Base-by-base conservation (phyloP, 345 rosid species). In the Syzygium aqueum region DNA sequence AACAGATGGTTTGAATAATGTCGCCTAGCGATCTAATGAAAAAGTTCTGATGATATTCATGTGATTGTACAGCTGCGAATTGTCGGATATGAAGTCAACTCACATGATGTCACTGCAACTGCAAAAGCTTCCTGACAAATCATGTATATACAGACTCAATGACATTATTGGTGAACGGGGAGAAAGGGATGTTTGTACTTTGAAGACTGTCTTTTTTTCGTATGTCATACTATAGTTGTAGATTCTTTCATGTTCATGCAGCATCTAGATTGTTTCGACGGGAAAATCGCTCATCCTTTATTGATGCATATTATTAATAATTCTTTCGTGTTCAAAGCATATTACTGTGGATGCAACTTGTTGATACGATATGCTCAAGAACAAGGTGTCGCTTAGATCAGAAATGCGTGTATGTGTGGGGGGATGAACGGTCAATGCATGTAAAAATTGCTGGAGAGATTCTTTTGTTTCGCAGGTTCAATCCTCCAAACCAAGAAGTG, bases 21-120 rank as follows among this genome's bases (percentile, higher is more conserved):
- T 33, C 3, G 0, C 85, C 54, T 52, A 30, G 49, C 17, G 7
- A 50, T 13, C 43, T 21, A 77, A 37, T 27, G 56, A 37, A 22
- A 51, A 53, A 2, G 37, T 40, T 16, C 53, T 77, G 67, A 86
- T n/a, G 46, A 80, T 83, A 30, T 30, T 40, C 87, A 17, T 84
- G 25, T 63, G 86, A 33, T 46, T 25, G 11, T 88, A 86, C 97
- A 95, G 96, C 94, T 90, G 94, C 97, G 84, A 93, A 91, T 89
- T 92, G 96, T 59, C 92, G 97, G 87, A 95, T 95, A 89, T 94
- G 92, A 95, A 65, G 84, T 78, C 88, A 77, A 84, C 17, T 22
- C 52, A 23, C 53, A 63, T 43, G 77, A 84, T n/a, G 43, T 51
- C 40, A 33, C 7, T 51, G 57, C 46, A 33, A 51, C 85, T 28